These are phyloP conservation scores for Leccinum subgranulosum DNA, from an alignment of 768 basidiomycete species.

Conservation along the genomic window DNA sequence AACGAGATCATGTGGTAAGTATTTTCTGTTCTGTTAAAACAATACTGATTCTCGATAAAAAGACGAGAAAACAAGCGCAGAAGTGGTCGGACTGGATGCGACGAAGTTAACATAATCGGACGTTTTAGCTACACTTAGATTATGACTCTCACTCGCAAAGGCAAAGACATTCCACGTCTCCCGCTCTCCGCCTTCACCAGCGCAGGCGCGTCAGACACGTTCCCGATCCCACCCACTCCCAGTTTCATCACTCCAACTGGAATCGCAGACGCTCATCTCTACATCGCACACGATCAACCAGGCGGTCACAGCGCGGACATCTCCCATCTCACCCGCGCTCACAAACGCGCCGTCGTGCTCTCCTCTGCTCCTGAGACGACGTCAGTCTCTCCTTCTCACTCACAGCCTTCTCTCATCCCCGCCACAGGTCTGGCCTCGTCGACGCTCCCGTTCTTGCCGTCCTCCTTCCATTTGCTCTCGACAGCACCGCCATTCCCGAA, in stretches of 20 bases:
- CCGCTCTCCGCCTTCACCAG: constrained; percentile 74
- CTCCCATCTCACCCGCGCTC: constrained; percentile 41
- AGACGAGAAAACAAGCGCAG: constrained; percentile 24
- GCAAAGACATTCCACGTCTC: constrained; percentile 65
- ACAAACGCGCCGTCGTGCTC: constrained; percentile 59
- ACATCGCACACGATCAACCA: constrained; percentile 32
- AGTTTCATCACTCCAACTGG: constrained; percentile 58
- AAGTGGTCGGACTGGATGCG: constrained; percentile 31
- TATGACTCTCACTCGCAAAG: constrained; percentile 42
- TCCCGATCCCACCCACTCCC: constrained; percentile 68
- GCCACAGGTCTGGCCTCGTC: constrained; percentile 17
- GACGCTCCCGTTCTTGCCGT: constrained; percentile 51
- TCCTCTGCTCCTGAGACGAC: constrained; percentile 39
- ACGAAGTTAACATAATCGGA: constrained; percentile 2
- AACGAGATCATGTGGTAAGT: constrained; percentile 25
- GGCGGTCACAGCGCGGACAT: constrained; percentile 34
- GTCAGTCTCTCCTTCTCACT: constrained; percentile 24
- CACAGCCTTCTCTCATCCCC: constrained; percentile 1
- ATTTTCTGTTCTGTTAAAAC: no score
- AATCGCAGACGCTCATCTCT: constrained; percentile 69
- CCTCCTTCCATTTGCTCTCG: constrained; percentile 58
- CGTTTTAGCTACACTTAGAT: neutral
- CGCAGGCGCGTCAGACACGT: constrained; percentile 61
- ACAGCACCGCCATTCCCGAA: constrained; percentile 41
- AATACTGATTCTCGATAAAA: neutral